Base-by-base conservation (phyloP, 2,329 filamentous ascomycete genomes). In the Didymella arachidicola region DNA sequence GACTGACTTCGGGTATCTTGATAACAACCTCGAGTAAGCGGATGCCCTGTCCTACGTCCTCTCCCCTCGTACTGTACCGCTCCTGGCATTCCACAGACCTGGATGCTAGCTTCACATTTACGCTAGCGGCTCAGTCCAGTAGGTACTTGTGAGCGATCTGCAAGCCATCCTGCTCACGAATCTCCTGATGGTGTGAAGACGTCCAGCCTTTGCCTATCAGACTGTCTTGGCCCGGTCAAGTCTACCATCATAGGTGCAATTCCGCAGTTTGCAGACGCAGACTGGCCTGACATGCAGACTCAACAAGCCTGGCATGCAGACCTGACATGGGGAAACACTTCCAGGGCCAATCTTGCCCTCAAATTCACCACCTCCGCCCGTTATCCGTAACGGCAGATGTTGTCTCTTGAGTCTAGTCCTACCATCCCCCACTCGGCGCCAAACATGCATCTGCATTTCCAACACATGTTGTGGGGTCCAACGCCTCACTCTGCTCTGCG, bases 1-100 rank as follows among this genome's bases (percentile, higher is more conserved):
- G 29, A 27, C 29, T 47, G 16, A 18, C 27, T 11, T 34, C 30
- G 19, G 18, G 25, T 38, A 14, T 47, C 46, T 50, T 52, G 50
- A 61, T 58, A 58, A 55, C 53, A 47, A 47, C 34, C 30, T 52
- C 32, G 12, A 51, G 14, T 58, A 61, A 55, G 54, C 50, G 14
- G 45, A 29, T 39, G 41, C 22, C 29, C 38, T 36, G 44, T 47
- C 59, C 59, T 50, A 61, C 50, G 54, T n/a, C 26, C 14, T 14
- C n/a, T 18, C 32, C 22, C 36, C 39, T 27, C 25, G 7, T 22
- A 18, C 56, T 45, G 54, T 41, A 18, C 56, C 32, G 6, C 27
- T 34, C 34, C 32, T 34, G 27, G 56, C 27, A 50, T 29, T n/a
- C 32, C 51, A 47, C 8, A 18, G 26, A 19, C 45, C 25, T 39